Conservation (phyloP, 331 rosid genomes). For the Acacia pycnantha region DNA sequence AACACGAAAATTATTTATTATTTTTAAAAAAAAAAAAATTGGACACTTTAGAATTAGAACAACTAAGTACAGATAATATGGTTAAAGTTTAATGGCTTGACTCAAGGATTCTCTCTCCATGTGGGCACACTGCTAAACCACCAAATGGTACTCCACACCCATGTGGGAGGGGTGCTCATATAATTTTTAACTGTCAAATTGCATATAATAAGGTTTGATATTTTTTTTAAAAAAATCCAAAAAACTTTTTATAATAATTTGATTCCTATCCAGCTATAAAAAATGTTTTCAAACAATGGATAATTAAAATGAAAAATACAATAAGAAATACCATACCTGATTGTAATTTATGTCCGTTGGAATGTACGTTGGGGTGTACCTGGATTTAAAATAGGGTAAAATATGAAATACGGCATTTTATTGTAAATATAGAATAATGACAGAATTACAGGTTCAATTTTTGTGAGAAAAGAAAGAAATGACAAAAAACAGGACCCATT, state of each 20-base stretch:
- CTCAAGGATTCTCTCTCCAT: conserved; percentile 5
- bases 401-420: background rate
- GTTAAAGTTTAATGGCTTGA: background rate
- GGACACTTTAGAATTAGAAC: background rate
- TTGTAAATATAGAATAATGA: background rate
- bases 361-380: conserved; percentile 69
- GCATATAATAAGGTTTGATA: background rate
- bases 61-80: background rate
- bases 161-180: conserved; percentile 18
- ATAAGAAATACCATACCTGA: conserved; percentile 39
- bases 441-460: background rate
- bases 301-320: background rate
- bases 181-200: background rate
- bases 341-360: conserved; percentile 61
- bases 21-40: too few relatives aligned
- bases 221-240: background rate
- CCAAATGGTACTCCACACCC: conserved; percentile 5
- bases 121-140: conserved; percentile 23
- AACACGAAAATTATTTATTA: background rate
- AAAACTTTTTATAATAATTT: background rate
- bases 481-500: too few relatives aligned
- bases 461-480: background rate
- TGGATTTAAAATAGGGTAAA: conserved; percentile 18
- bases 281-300: background rate
- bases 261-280: background rate